phyloP scores from a whole-genome alignment of 2,329 filamentous ascomycete species.

The Ophiostoma quercus region DNA sequence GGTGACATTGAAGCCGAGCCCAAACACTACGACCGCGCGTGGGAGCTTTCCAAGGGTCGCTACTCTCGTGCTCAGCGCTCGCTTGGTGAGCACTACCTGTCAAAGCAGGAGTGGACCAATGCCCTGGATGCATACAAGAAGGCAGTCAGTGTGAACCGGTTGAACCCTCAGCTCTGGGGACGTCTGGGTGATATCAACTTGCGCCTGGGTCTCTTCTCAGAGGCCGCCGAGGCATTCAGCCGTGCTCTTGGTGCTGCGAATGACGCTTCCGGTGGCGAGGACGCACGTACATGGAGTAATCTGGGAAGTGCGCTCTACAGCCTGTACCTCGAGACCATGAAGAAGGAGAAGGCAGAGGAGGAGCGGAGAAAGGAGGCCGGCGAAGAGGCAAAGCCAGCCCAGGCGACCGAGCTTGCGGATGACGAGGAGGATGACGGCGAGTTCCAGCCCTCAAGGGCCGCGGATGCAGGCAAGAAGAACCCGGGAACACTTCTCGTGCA shows the following conservation, averaged over 20 bases:
- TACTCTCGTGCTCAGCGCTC: constrained; percentile 86
- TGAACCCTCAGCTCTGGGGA: constrained; percentile 83
- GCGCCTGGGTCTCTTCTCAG: constrained; percentile 67
- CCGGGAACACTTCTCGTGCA: constrained; percentile 62
- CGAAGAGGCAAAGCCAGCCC: constrained; percentile 30
- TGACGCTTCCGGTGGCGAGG: constrained; percentile 67
- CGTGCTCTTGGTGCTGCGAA: constrained; percentile 64
- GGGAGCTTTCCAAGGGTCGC: constrained; percentile 73
- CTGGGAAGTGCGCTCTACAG: constrained; percentile 77
- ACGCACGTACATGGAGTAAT: constrained; percentile 93
- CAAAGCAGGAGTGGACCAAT: constrained; percentile 58
- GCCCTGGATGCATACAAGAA: constrained; percentile 74
- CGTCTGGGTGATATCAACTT: constrained; percentile 83
- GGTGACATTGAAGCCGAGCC: constrained; percentile 79
- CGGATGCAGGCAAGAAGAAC: constrained; percentile 38
- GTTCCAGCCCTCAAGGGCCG: constrained; percentile 25
- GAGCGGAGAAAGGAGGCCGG: constrained; percentile 29
- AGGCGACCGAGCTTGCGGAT: background rate
- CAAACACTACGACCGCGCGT: constrained; percentile 74
- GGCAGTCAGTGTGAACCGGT: constrained; percentile 70
- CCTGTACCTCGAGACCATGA: constrained; percentile 53
- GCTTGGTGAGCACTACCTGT: constrained; percentile 71
- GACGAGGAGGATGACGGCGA: constrained; percentile 27
- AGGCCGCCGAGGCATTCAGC: constrained; percentile 77
- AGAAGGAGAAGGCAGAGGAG: constrained; percentile 34